phyloP scores from a whole-genome alignment of 805 yeast genomes.

The Sugiyamaella marilandica region DNA sequence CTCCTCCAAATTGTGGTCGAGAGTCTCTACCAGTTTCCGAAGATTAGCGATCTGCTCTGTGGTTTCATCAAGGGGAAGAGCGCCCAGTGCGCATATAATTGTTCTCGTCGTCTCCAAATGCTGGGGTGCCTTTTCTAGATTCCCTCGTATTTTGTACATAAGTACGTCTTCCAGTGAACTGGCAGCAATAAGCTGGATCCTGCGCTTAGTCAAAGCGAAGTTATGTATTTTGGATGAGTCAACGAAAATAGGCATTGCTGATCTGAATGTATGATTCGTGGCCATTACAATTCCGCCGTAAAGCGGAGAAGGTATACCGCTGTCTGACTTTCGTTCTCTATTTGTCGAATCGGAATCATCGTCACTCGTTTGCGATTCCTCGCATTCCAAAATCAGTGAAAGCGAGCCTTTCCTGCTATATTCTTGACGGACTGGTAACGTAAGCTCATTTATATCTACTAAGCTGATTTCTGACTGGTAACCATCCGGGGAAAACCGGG shows the following conservation, averaged over 20 bases:
- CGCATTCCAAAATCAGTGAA: too few species aligned
- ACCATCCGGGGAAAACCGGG: not conserved
- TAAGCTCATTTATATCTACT: not conserved
- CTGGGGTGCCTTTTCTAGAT: slow-evolving; percentile 2
- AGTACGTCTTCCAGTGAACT: slow-evolving; percentile 10
- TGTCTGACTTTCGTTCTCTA: not conserved
- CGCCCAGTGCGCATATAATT: slow-evolving; percentile 4
- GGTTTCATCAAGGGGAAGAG: not conserved
- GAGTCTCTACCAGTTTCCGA: slow-evolving; percentile 7
- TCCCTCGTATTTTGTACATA: slow-evolving; percentile 10
- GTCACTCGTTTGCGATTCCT: not conserved
- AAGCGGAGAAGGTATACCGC: not conserved
- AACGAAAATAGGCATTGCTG: slow-evolving; percentile 11
- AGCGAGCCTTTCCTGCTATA: too few species aligned
- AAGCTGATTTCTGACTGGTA: not conserved
- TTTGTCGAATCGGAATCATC: not conserved
- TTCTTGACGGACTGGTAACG: too few species aligned
- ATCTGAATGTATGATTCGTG: not conserved
- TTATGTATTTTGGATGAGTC: slow-evolving; percentile 8
- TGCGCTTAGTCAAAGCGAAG: slow-evolving; percentile 6
- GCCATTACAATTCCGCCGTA: slow-evolving; percentile 3
- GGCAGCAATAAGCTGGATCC: slow-evolving; percentile 17
- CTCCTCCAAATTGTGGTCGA: slow-evolving; percentile 12
- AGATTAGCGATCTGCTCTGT: not conserved
- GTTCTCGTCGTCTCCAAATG: slow-evolving; percentile 3